Evolutionary conservation across 441 rosid species (phyloP), one percentile per base, ranked within the genome.

Genomic region (Rhodomyrtus psidioides): DNA sequence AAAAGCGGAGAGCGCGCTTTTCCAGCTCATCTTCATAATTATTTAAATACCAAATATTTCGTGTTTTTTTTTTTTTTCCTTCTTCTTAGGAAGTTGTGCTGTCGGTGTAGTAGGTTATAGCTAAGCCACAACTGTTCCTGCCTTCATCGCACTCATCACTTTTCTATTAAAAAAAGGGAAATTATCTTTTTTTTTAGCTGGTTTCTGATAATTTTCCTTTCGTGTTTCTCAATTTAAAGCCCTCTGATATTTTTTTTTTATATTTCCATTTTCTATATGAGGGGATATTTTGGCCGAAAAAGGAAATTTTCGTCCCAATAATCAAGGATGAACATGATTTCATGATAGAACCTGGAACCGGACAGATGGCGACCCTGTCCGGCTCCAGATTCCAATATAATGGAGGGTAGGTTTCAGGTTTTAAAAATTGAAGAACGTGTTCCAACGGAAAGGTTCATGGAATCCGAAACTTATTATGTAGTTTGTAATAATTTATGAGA

Each of bases 391-490:
- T 49, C 2, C 13, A 49, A 49, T 2, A 49, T 49, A 49, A 49
- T 49, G 1, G 4, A 49, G 0, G 4, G 14, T 12, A 12, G 4
- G 4, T 12, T 49, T 10, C 14, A 1, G 14, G 14, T 49, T 49
- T 2, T 49, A 49, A 49, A 49, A 49, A 49, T 49, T 12, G 3
- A 49, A 3, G 14, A 51, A 12, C 53, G 0, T 51, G 15, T 51
- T 51, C 1, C 12, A 3, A 46, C 12, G 12, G 6, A 0, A 2
- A 51, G 15, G 4, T 46, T 49, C 4, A 1, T 12, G 14, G 1
- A 12, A 51, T 5, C 12, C 4, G 1, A 51, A 12, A 51, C 4
- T 1, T 3, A 12, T 46, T 1, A 46, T 3, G 51, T 46, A 10
- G 3, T 9, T 0, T 3, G 12, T 46, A 46, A 39, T 13, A 62